phyloP scores from a whole-genome alignment of 305 asterid genomes.

The Solanum hybrid region DNA sequence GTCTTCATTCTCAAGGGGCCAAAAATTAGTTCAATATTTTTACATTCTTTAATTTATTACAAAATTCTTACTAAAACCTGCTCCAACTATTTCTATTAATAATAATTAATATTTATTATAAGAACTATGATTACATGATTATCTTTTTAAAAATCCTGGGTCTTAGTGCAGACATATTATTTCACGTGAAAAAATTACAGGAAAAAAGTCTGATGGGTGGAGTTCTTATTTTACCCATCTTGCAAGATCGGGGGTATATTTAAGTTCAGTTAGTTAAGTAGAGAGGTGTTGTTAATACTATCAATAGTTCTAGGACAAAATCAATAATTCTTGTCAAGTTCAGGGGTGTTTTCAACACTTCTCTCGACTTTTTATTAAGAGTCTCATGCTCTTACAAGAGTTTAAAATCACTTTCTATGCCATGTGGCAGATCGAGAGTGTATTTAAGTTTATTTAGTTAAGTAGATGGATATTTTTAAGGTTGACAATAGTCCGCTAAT shows the following conservation, averaged over 20 bases:
- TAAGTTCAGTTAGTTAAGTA: not conserved
- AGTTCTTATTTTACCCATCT: not conserved
- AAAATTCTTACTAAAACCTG: not conserved
- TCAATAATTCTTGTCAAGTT: not conserved
- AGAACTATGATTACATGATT: not conserved
- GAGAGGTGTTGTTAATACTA: no score
- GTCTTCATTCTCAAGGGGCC: not conserved
- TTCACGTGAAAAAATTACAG: not conserved
- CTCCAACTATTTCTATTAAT: not conserved
- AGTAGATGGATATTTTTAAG: not conserved
- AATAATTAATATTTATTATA: not conserved
- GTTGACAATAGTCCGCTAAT: not conserved
- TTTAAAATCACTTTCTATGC: no score
- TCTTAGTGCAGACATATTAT: not conserved
- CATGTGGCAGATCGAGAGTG: not conserved
- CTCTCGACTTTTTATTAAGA: not conserved
- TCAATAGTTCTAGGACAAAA: not conserved
- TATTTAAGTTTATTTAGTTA: not conserved
- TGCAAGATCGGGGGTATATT: not conserved
- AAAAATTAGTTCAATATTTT: not conserved
- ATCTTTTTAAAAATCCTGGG: not conserved
- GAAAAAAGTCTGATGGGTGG: not conserved
- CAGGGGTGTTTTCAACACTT: not conserved
- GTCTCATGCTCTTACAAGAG: not conserved
- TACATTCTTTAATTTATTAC: not conserved